Evolutionary conservation across 495 filamentous ascomycete genomes (phyloP), one percentile per base, ranked within the genome.

Genomic region (Penicillium roqueforti): DNA sequence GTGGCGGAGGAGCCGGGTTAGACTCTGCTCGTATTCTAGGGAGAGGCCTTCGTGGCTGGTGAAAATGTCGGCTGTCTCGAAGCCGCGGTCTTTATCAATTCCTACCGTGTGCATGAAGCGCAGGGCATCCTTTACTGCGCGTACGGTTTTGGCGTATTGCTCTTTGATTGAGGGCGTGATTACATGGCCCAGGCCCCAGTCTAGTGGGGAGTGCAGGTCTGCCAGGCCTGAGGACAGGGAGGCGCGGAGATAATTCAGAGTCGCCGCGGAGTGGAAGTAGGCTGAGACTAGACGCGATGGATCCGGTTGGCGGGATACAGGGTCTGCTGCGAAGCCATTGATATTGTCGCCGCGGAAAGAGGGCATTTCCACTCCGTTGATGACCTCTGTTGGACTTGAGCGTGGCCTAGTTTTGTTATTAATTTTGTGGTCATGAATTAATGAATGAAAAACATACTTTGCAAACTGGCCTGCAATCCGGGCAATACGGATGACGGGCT

Each of bases 391-490:
- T 3, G 92, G 88, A 47, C 85, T 93, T 13, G 90, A 95, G 31
- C 93, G 78, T 1, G 93, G 93, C 68, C 78, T 81, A 26, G 1
- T 29, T 34, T 29, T 26, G 14, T 22, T 13, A n/a, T 68, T 59
- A 63, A 52, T 26, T 16, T 43, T 16, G 14, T 41, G 9, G 28
- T 40, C 10, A 28, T 28, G 16, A 40, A 3, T 10, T 10, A 8
- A 32, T 28, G 16, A 38, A 11, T 36, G 50, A 36, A 8, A 34
- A 6, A 54, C 63, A 14, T 51, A 73, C 71, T 98, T 98, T 18
- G 93, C 93, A 54, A 92, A 98, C 73, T 98, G 93, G 4, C 93
- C 93, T 16, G 93, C 93, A 85, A 97, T 96, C 44, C 93, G 83
- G 16, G 88, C 93, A 59, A 98, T 93, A 57, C 93, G 84, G 49